These are phyloP conservation scores for Boletus smithii DNA, from an alignment of 1,284 basidiomycete species.

Conservation along the genomic window DNA sequence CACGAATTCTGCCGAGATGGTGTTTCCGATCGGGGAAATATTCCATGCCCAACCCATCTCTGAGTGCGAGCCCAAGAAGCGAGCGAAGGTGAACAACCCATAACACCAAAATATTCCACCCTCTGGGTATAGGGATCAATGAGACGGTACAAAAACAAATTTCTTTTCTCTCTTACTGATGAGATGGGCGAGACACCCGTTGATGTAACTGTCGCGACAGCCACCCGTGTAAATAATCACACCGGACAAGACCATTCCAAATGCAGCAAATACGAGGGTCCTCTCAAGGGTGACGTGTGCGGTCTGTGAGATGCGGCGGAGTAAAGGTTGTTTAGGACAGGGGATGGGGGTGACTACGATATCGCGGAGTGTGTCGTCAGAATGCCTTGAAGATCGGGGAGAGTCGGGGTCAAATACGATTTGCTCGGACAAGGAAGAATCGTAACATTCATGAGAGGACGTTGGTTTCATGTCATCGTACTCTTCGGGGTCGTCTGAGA, in stretches of 20 bases:
- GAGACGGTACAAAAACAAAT: slow-evolving; percentile 1
- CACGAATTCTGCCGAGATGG: slow-evolving; percentile 79
- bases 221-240: slow-evolving; percentile 79
- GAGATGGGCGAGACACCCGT: slow-evolving; percentile 87
- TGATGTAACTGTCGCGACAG: slow-evolving; percentile 72
- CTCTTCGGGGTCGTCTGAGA: slow-evolving; percentile 54
- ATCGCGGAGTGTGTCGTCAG: slow-evolving; percentile 66
- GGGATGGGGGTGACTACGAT: slow-evolving; percentile 21
- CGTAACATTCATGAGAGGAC: slow-evolving; percentile 15
- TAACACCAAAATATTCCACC: slow-evolving; percentile 90
- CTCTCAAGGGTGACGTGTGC: slow-evolving; percentile 59
- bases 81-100: slow-evolving; percentile 84
- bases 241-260: slow-evolving; percentile 64
- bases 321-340: slow-evolving; percentile 27
- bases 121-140: slow-evolving; percentile 45
- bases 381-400: slow-evolving; percentile 43
- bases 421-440: slow-evolving; percentile 50
- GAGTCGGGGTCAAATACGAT: slow-evolving; percentile 51
- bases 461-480: slow-evolving; percentile 38
- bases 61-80: slow-evolving; percentile 88
- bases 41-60: slow-evolving; percentile 98
- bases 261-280: slow-evolving; percentile 64
- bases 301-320: slow-evolving; percentile 41
- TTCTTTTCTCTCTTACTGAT: slow-evolving; percentile 60
- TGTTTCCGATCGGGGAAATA: slow-evolving; percentile 47